Percentiles rank a stretch among this genome's conserved stretches.
These are phyloP conservation scores for Teratosphaeria zuluensis DNA, from an alignment of 2,329 filamentous ascomycete genomes.

Conservation along the genomic window DNA sequence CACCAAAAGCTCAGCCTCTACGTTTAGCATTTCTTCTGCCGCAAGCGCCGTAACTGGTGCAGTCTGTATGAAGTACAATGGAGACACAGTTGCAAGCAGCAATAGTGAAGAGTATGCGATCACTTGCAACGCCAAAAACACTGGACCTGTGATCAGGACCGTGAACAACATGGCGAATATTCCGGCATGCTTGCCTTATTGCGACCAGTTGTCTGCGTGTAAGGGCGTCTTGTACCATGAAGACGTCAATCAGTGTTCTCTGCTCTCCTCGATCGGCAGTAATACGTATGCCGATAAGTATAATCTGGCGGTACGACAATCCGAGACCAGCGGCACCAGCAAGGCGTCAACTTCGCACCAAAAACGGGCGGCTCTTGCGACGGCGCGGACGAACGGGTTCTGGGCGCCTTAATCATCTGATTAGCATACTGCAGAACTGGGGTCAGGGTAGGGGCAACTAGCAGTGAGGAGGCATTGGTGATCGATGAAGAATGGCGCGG, in stretches of 20 bases:
- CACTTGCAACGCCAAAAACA: neutral
- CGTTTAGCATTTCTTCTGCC: neutral
- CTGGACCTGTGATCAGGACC: neutral
- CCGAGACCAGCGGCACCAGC: neutral
- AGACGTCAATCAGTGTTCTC: neutral
- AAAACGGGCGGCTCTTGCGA: neutral
- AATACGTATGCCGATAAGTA: neutral
- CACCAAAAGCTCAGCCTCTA: neutral
- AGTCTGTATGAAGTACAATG: neutral
- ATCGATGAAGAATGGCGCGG: too few species aligned
- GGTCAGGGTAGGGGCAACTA: neutral
- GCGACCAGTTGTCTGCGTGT: neutral
- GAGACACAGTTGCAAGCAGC: neutral
- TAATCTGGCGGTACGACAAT: neutral
- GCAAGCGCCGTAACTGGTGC: neutral
- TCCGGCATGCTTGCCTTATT: neutral
- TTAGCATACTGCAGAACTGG: neutral
- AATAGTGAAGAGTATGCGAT: neutral
- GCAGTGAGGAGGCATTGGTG: neutral
- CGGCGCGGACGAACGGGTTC: neutral
- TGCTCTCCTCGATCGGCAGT: neutral
- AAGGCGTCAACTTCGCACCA: neutral
- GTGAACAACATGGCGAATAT: neutral
- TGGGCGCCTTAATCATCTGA: neutral
- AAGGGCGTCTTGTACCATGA: neutral